Evolutionary conservation across 2,329 filamentous ascomycete species (phyloP), one percentile per base, ranked within the genome.

Genomic region (Berkeleyomyces basicola): DNA sequence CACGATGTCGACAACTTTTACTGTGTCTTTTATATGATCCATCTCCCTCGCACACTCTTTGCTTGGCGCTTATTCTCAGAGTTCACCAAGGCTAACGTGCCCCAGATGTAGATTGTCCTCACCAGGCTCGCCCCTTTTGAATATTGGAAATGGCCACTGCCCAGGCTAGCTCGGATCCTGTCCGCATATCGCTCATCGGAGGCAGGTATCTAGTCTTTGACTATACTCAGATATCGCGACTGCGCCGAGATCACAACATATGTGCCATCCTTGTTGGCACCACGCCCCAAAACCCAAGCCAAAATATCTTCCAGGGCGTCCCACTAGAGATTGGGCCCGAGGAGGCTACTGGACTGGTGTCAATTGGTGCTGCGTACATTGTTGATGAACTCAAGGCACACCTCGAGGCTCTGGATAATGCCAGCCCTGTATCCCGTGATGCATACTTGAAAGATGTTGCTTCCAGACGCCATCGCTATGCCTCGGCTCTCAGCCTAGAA

Each of bases 161-260:
- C 39, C n/a, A 51, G 49, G 33, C 16, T 44, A n/a, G 10, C n/a
- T 42, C 64, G 3, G 61, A 60, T 37, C 82, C 82, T 9, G 81
- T 96, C 66, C 84, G 89, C 65, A 93, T 97, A 70, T 92, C 88
- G 67, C 79, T 82, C 71, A 83, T 96, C 65, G 84, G 84, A 57
- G 84, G 85, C 68, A 86, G 88, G 67, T 96, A 92, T 76, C 82
- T 96, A 65, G 78, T 99, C 68, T 97, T 96, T 77, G 90, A 95
- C 71, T 82, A 90, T 69, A 82, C 90, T 70, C 83, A 85, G 67
- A 86, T 90, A 65, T 84, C 87, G 68, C 81, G 86, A 71, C 78
- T 96, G 66, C 87, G 93, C 67, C 84, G 88, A 66, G 78, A 83
- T 68, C 82, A 96, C 75, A 85, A 89, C 71, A 90, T 96, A 69